Evolutionary conservation across 139 green algal species (phyloP).

Genomic region (Monoraphidium neglectum): DNA sequence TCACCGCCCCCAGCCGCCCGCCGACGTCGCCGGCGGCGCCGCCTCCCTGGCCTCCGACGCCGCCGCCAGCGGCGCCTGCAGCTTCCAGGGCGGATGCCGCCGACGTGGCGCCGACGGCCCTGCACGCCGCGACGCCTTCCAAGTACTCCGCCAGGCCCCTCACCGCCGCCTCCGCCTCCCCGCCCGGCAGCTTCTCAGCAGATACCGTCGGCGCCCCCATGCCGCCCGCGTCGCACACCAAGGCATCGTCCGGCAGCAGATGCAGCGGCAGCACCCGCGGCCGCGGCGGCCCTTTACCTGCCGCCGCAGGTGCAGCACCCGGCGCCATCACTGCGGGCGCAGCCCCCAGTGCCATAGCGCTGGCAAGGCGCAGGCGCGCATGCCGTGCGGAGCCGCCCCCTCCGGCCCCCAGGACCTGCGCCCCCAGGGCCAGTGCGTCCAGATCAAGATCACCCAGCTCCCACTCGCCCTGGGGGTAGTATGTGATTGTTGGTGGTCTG

Average conservation of each 20-base stretch:
- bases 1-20: no score
- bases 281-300: neutral
- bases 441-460: slow-evolving; percentile 18
- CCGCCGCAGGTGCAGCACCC: neutral
- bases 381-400: slow-evolving; percentile 40
- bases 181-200: slow-evolving; percentile 50
- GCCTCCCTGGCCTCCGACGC: no score
- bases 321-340: neutral
- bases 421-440: slow-evolving; percentile 27
- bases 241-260: slow-evolving; percentile 21
- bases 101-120: no score
- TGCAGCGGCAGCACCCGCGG: slow-evolving; percentile 11
- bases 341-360: slow-evolving; percentile 17
- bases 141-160: no score
- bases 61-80: no score
- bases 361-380: slow-evolving; percentile 32
- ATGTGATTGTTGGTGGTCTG: no score
- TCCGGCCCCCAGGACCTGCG: slow-evolving; percentile 40
- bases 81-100: no score
- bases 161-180: slow-evolving; percentile 3
- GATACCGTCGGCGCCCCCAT: slow-evolving; percentile 57
- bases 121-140: no score
- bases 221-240: slow-evolving; percentile 37
- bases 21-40: no score
- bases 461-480: slow-evolving; percentile 14